phyloP scores from a whole-genome alignment of 257 asterid species.

The Nicotiana otophora region DNA sequence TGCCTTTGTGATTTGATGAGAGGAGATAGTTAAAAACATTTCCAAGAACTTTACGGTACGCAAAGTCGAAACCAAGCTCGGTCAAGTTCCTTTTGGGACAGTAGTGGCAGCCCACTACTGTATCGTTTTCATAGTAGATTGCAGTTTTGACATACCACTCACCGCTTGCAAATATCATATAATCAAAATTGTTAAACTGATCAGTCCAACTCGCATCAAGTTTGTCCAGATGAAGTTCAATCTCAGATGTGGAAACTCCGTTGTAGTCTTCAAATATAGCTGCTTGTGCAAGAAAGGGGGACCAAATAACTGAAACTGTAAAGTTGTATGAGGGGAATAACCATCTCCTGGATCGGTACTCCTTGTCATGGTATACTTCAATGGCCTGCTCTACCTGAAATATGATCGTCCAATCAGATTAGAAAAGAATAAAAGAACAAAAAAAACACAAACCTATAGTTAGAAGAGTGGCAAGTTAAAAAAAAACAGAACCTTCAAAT shows the following conservation, averaged over 20 bases:
- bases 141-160: slow-evolving; percentile 65
- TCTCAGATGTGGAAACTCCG: slow-evolving; percentile 64
- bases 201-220: slow-evolving; percentile 66
- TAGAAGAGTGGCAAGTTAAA: background rate
- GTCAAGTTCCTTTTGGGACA: slow-evolving; percentile 60
- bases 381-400: slow-evolving; percentile 60
- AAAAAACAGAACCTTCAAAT: background rate
- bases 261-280: slow-evolving; percentile 51
- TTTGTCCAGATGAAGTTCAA: slow-evolving; percentile 59
- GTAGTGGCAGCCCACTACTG: slow-evolving; percentile 52
- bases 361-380: slow-evolving; percentile 64
- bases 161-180: slow-evolving; percentile 56
- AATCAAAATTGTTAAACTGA: slow-evolving; percentile 42
- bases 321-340: slow-evolving; percentile 57
- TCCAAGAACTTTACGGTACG: slow-evolving; percentile 48
- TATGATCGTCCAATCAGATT: background rate
- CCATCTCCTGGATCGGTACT: slow-evolving; percentile 61
- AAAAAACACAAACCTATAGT: background rate
- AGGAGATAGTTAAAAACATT: slow-evolving; percentile 39
- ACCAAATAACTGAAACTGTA: slow-evolving; percentile 62
- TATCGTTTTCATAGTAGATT: slow-evolving; percentile 51
- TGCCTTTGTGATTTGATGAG: slow-evolving; percentile 47
- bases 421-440: too few species aligned
- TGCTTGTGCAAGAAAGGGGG: slow-evolving; percentile 73
- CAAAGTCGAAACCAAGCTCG: slow-evolving; percentile 47